These are phyloP conservation scores for Wickerhamomyces xylosicus DNA, from an alignment of 805 yeast species.

Conservation along the genomic window DNA sequence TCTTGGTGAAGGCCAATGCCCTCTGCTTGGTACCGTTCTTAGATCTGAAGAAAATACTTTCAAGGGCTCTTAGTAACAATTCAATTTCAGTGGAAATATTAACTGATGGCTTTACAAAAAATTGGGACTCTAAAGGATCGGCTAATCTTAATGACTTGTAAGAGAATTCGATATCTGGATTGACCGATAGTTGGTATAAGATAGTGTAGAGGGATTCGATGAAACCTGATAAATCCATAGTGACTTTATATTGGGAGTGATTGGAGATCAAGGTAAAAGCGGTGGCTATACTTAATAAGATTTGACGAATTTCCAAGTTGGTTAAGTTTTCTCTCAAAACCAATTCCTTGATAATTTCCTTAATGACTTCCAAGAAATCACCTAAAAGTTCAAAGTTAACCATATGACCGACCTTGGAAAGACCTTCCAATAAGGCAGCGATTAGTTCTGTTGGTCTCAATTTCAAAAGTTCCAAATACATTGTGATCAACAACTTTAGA, in stretches of 20 bases:
- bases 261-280: slow-evolving; percentile 79
- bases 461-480: slow-evolving; percentile 71
- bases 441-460: slow-evolving; percentile 53
- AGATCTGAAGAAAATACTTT: slow-evolving; percentile 70
- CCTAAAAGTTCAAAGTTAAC: slow-evolving; percentile 89
- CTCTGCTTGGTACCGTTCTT: slow-evolving; percentile 56
- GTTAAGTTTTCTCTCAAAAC: slow-evolving; percentile 31
- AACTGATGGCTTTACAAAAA: slow-evolving; percentile 49
- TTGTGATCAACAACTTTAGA: slow-evolving; percentile 56
- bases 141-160: slow-evolving; percentile 71
- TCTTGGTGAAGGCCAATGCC: slow-evolving; percentile 74
- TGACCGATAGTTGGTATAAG: slow-evolving; percentile 58
- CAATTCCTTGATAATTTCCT: slow-evolving; percentile 60
- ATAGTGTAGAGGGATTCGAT: slow-evolving; percentile 65
- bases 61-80: slow-evolving; percentile 64
- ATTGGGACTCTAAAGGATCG: slow-evolving; percentile 50
- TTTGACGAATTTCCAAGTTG: slow-evolving; percentile 44
- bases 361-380: slow-evolving; percentile 80
- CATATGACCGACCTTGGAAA: slow-evolving; percentile 84
- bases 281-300: slow-evolving; percentile 76
- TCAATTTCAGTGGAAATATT: slow-evolving; percentile 88
- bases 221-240: slow-evolving; percentile 74
- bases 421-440: slow-evolving; percentile 85
- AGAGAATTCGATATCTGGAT: slow-evolving; percentile 78
- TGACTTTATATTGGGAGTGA: slow-evolving; percentile 61